Evolutionary conservation across 2,329 filamentous ascomycete genomes (phyloP).

Genomic region (Pseudogymnoascus sp.): DNA sequence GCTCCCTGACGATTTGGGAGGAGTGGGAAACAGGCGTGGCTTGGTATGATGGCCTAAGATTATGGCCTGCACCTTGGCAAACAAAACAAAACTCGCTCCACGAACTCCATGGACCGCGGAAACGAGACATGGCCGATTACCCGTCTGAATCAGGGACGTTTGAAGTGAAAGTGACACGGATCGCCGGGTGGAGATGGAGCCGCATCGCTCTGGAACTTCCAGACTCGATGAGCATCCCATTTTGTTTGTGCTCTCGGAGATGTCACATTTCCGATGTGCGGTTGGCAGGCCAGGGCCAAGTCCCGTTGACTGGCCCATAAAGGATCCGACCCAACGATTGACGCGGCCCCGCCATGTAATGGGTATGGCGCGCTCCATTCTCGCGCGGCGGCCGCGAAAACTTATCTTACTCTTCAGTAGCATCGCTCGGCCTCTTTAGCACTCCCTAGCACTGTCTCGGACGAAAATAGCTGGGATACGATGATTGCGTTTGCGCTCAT

Average conservation of each 20-base stretch:
- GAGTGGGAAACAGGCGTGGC: neutral
- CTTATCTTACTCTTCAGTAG: neutral
- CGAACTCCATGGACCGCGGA: neutral
- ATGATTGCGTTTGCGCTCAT: neutral
- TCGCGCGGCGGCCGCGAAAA: neutral
- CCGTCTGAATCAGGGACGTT: no score
- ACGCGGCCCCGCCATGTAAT: neutral
- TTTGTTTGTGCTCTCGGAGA: neutral
- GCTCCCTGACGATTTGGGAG: neutral
- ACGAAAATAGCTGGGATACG: slow-evolving; percentile 1
- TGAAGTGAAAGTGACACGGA: neutral
- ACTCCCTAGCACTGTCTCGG: neutral
- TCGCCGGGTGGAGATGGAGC: slow-evolving; percentile 4
- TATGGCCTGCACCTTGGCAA: neutral
- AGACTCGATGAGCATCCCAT: neutral
- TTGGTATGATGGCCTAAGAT: no score
- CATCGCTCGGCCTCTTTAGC: neutral
- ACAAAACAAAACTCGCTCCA: neutral
- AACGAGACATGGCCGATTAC: neutral
- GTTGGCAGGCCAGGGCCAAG: neutral
- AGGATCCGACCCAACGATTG: neutral
- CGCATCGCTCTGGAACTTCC: neutral
- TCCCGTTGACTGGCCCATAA: neutral
- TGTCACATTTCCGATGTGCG: neutral
- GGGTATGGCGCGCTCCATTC: neutral